These are phyloP conservation scores for Rhododendron kiyosumense DNA, from an alignment of 148 eudicot genomes.

Conservation along the genomic window DNA sequence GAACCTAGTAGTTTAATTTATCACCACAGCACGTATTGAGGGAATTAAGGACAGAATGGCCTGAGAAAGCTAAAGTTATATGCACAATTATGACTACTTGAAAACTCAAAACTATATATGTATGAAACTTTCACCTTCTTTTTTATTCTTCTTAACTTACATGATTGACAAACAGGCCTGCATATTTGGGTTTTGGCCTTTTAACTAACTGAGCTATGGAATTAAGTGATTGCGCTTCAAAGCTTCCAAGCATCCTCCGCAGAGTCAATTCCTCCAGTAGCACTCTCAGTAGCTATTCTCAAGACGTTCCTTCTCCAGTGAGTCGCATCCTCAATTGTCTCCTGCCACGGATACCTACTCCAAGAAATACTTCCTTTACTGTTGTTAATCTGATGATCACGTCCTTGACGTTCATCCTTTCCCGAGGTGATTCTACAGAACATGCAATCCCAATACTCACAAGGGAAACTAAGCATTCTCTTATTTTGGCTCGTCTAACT, in stretches of 20 bases:
- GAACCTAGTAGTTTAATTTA: no score
- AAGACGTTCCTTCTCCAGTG: neutral
- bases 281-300: neutral
- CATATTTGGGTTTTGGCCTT: neutral
- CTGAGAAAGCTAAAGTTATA: no score
- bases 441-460: constrained; percentile 2
- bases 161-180: neutral
- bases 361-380: neutral
- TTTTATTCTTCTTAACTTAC: no score
- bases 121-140: no score
- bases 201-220: neutral
- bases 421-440: neutral
- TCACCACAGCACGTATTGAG: no score
- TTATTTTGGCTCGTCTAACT: neutral
- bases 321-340: neutral
- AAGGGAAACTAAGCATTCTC: neutral
- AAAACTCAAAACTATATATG: no score
- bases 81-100: no score
- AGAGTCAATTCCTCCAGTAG: neutral
- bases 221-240: neutral
- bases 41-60: no score
- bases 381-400: neutral
- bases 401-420: neutral
- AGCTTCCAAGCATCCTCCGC: neutral
- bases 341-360: neutral